These are phyloP conservation scores for Nectriaceae sp. DNA, from an alignment of 2,329 filamentous ascomycete species.

Conservation along the genomic window DNA sequence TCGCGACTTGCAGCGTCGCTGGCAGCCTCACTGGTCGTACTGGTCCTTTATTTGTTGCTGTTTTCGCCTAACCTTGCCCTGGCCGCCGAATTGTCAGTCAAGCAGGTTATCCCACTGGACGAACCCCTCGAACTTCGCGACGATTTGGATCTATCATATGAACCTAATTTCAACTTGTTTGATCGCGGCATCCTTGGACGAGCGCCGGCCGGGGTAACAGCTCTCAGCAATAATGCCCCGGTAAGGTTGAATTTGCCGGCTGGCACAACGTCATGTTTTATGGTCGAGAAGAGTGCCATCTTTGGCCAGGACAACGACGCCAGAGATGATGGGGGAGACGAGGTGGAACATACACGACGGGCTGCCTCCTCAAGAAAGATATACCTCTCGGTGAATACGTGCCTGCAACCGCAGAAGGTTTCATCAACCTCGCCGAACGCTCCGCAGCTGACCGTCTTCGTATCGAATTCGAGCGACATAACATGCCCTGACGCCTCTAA, in stretches of 20 bases:
- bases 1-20: slow-evolving; percentile 71
- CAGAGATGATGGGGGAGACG: slow-evolving; percentile 16
- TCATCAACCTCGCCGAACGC: slow-evolving; percentile 36
- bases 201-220: slow-evolving; percentile 51
- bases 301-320: slow-evolving; percentile 23
- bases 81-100: slow-evolving; percentile 51
- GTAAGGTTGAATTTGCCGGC: slow-evolving; percentile 59
- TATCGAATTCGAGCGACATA: slow-evolving; percentile 57
- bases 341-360: slow-evolving; percentile 7
- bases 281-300: slow-evolving; percentile 32
- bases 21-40: slow-evolving; percentile 58
- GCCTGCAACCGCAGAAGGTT: slow-evolving; percentile 66
- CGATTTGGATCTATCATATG: slow-evolving; percentile 46
- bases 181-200: slow-evolving; percentile 65
- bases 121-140: slow-evolving; percentile 11
- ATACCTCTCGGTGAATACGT: slow-evolving; percentile 86
- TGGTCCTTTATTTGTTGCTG: slow-evolving; percentile 62
- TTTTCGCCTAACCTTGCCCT: slow-evolving; percentile 62
- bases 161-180: slow-evolving; percentile 62
- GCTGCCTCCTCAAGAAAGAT: slow-evolving; percentile 45
- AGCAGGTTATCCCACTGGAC: slow-evolving; percentile 15
- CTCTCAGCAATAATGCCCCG: slow-evolving; percentile 66
- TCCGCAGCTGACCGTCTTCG: slow-evolving; percentile 76
- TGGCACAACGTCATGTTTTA: slow-evolving; percentile 57
- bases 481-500: slow-evolving; percentile 30